Percentiles rank a stretch among this genome's conserved stretches.
Evolutionary conservation across 2,329 filamentous ascomycete species (phyloP).

Genomic region (Cucurbitaria berberidis): DNA sequence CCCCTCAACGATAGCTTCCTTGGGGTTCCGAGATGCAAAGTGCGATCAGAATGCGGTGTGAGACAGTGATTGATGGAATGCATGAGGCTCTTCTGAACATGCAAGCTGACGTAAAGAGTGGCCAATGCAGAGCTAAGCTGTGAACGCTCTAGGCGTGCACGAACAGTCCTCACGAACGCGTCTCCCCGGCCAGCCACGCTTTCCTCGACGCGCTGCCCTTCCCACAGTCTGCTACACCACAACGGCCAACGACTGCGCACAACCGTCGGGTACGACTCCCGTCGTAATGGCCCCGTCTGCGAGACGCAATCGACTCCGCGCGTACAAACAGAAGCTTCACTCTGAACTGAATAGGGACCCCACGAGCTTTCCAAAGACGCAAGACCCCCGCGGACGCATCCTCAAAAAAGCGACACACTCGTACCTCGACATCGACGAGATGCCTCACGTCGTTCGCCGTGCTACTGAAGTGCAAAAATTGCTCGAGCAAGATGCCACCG

Average conservation of each 20-base stretch:
- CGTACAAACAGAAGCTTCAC: background rate
- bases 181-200: conserved; percentile 5
- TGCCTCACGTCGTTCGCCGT: background rate
- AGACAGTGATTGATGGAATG: conserved; percentile 6
- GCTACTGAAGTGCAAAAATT: conserved; percentile 4
- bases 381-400: background rate
- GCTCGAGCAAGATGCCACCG: conserved; percentile 6
- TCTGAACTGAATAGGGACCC: background rate
- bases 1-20: background rate
- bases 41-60: background rate
- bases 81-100: conserved; percentile 15
- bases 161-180: conserved; percentile 2
- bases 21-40: background rate
- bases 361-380: background rate
- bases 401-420: background rate
- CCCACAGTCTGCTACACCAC: background rate
- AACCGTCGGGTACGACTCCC: background rate
- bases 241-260: background rate
- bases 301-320: background rate
- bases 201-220: background rate
- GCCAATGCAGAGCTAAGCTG: conserved; percentile 1
- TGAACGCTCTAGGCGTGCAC: background rate
- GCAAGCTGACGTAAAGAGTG: conserved; percentile 28
- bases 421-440: background rate
- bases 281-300: background rate